phyloP scores from a whole-genome alignment of 192 early-diverging fungal genomes.

The Rhizophagus sp. region DNA sequence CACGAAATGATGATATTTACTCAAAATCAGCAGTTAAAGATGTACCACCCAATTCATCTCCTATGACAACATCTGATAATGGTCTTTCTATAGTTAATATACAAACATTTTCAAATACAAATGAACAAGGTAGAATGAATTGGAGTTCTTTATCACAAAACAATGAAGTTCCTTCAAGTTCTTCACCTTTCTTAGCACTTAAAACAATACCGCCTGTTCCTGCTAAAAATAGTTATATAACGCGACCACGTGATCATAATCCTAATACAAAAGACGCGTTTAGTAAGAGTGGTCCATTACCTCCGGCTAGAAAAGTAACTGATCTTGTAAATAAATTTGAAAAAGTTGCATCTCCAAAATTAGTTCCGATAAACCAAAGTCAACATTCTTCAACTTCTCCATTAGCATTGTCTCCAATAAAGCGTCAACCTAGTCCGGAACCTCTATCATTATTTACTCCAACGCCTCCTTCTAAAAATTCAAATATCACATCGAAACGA shows the following conservation, averaged over 20 bases:
- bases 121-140: background rate
- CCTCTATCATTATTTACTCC: background rate
- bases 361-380: background rate
- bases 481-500: background rate
- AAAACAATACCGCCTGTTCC: background rate
- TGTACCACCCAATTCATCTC: background rate
- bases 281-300: background rate
- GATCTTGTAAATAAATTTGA: background rate
- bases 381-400: background rate
- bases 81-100: no score
- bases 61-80: no score
- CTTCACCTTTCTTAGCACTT: background rate
- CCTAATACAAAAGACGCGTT: background rate
- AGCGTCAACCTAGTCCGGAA: background rate
- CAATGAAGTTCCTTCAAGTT: background rate
- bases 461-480: no score
- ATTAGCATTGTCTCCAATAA: background rate
- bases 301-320: background rate
- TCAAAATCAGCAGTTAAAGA: background rate
- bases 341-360: background rate
- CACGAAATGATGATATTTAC: background rate
- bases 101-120: no score
- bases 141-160: background rate
- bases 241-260: background rate
- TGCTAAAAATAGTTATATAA: background rate